phyloP scores from a whole-genome alignment of 148 eudicot genomes.

The Spergularia marina region DNA sequence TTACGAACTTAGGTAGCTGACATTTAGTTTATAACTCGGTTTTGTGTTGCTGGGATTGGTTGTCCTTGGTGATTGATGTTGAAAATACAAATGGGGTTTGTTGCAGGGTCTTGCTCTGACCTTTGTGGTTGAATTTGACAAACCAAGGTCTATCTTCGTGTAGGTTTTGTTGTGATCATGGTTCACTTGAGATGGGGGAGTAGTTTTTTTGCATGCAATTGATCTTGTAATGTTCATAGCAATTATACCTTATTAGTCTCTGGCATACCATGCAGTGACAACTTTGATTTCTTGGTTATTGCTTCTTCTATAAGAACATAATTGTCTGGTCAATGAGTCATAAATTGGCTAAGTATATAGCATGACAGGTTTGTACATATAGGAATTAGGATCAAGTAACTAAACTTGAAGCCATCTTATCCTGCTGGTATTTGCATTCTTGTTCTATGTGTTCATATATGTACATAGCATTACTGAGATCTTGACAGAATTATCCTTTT shows the following conservation, averaged over 20 bases:
- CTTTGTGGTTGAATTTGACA: neutral
- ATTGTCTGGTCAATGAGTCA: neutral
- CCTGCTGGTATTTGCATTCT: neutral
- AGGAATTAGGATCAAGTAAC: neutral
- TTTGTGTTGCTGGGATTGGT: neutral
- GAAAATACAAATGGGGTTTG: neutral
- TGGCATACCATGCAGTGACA: no score
- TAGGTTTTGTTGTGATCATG: constrained; percentile 3
- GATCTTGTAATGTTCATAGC: neutral
- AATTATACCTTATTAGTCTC: neutral
- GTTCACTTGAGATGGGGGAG: neutral
- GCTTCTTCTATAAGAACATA: neutral
- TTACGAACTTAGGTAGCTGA: neutral
- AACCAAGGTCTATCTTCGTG: neutral
- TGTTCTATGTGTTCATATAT: neutral
- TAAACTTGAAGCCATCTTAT: neutral
- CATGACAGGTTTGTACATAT: neutral
- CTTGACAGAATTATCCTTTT: neutral
- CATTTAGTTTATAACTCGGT: neutral
- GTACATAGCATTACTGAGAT: neutral
- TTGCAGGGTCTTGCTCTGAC: neutral
- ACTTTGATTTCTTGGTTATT: neutral
- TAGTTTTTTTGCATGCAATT: constrained; percentile 8
- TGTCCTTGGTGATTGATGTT: constrained; percentile 2
- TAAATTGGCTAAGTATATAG: neutral